Evolutionary conservation across 129 eudicot species (phyloP), one percentile per base, ranked within the genome.

Genomic region (Ambrosia trifida): DNA sequence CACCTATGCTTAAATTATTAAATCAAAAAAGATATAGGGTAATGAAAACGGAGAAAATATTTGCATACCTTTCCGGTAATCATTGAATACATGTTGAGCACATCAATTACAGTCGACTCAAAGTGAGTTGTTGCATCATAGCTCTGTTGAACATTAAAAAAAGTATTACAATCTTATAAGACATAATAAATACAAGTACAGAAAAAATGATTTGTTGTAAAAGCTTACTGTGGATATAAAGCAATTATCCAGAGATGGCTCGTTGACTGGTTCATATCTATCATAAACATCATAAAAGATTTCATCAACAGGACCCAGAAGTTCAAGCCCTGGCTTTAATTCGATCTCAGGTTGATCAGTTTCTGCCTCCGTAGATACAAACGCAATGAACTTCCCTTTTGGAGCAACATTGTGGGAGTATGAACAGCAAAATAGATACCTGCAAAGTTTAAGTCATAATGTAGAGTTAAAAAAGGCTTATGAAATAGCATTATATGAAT

Each of bases 391-490:
- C 80, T 93, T 93, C 35, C 98, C 96, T 73, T 87, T 93, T 35
- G 98, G 98, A 46, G 98, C 98, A 75, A 93, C 96, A 80, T 93
- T 93, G 88, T 93, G 98, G 12, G 96, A 79, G 76, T 87, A 93
- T 2, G 98, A 93, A 78, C 89, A 93, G 79, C 98, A 93, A 65
- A 93, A 93, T 20, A 93, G 82, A 73, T 89, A 93, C 98, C 98
- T 93, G 77, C 75, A 79, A 14, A 66, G 64, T 14, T 32, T 13
- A 66, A 46, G 35, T 14, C 24, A 47, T 12, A 33, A 28, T 45
- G 41, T 63, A 49, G 11, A 72, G 36, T 45, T 63, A 74, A 5
- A 30, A 28, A 12, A 7, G 0, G 56, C 8, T 12, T 41, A 51
- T 32, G 46, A 19, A 56, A 57, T 31, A 40, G 74, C 61, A 58